Conservation (phyloP, 257 asterid species). For the Linderniella brevidens region DNA sequence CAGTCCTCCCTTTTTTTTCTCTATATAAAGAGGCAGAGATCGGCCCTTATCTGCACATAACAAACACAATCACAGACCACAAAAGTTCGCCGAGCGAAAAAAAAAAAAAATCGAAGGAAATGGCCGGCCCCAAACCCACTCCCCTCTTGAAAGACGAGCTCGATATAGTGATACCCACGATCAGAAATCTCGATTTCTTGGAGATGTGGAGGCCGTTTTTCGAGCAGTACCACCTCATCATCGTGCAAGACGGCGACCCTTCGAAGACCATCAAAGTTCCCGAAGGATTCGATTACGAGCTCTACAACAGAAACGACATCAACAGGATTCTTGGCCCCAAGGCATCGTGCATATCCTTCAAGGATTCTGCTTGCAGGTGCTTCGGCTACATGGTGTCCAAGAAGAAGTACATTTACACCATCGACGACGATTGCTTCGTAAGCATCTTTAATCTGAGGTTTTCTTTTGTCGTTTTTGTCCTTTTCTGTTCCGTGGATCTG, state of each 20-base stretch:
- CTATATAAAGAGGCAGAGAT: too few species aligned
- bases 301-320: conserved; percentile 60
- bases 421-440: conserved; percentile 82
- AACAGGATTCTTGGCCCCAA: conserved; percentile 68
- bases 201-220: conserved; percentile 83
- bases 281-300: conserved; percentile 60
- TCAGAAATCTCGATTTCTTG: conserved; percentile 70
- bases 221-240: conserved; percentile 54
- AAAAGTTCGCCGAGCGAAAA: too few species aligned
- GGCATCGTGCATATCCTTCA: conserved; percentile 67
- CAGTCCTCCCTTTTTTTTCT: too few species aligned
- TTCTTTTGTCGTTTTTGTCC: not conserved
- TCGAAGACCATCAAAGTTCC: conserved; percentile 43
- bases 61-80: too few species aligned
- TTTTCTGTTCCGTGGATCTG: too few species aligned
- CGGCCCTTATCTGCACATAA: too few species aligned
- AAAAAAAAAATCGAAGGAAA: conserved; percentile 7
- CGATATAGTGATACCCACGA: conserved; percentile 66
- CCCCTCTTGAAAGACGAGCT: conserved; percentile 59
- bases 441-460: conserved; percentile 11
- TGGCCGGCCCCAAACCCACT: conserved; percentile 27
- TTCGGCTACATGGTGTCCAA: conserved; percentile 65
- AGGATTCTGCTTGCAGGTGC: conserved; percentile 74
- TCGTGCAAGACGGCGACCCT: conserved; percentile 81
- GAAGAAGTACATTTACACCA: conserved; percentile 67